These are phyloP conservation scores for Blastocladiella britannica DNA, from an alignment of 192 early-diverging fungal genomes.

Conservation along the genomic window DNA sequence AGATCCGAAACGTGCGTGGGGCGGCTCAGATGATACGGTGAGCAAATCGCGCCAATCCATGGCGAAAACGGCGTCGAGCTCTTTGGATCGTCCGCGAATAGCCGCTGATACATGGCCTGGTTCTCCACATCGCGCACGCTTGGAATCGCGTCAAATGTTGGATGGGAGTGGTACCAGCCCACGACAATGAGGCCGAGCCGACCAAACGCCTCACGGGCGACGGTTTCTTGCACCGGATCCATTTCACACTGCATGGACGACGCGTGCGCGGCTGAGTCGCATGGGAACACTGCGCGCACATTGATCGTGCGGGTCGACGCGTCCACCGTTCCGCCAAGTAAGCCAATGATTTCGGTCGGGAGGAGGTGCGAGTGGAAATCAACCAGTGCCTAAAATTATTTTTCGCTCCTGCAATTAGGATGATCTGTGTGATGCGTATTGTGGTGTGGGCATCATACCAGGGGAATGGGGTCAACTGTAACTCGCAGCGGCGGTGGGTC, in stretches of 20 bases:
- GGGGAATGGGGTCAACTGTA: conserved; percentile 18
- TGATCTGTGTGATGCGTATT: not conserved
- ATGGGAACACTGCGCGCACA: conserved; percentile 56
- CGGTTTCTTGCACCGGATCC: conserved; percentile 70
- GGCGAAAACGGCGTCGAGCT: no score
- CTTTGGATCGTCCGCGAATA: no score
- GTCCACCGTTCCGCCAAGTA: conserved; percentile 62
- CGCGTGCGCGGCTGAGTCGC: conserved; percentile 38
- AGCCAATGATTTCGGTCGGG: conserved; percentile 78
- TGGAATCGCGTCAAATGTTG: conserved; percentile 74
- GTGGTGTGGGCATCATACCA: conserved; percentile 16
- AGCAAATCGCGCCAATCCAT: no score
- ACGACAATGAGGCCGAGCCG: conserved; percentile 40
- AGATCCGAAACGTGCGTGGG: no score
- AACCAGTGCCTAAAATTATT: conserved; percentile 43
- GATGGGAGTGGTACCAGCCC: conserved; percentile 96
- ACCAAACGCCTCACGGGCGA: conserved; percentile 54
- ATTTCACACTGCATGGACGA: conserved; percentile 58
- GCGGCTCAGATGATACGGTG: no score
- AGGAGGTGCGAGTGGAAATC: conserved; percentile 83
- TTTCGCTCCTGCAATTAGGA: not conserved
- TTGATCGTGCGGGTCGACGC: conserved; percentile 20
- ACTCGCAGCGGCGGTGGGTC: conserved; percentile 30
- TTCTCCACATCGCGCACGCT: conserved; percentile 78
- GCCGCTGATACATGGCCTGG: conserved; percentile 73